Evolutionary conservation across 495 filamentous ascomycete genomes (phyloP).

Genomic region (Hyaloscypha bicolor): DNA sequence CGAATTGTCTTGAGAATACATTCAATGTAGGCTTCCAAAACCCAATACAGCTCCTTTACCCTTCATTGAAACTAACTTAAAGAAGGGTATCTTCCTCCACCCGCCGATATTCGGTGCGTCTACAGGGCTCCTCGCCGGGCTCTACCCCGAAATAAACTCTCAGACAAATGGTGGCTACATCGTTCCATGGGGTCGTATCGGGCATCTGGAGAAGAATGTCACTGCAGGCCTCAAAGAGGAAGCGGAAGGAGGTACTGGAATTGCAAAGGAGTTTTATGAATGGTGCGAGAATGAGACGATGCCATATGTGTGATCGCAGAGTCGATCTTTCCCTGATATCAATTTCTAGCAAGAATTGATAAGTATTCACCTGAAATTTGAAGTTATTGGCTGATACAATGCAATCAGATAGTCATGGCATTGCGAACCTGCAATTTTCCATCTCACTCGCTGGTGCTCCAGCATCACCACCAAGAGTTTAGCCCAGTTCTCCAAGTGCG

Average conservation of each 20-base stretch:
- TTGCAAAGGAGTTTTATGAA: not conserved
- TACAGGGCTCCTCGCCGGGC: slow-evolving; percentile 44
- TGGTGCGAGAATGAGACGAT: not conserved
- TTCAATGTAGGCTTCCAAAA: not conserved
- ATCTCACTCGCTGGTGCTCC: not conserved
- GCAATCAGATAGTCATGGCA: not conserved
- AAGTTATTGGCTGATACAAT: not conserved
- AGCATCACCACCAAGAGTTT: not conserved
- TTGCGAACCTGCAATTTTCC: not conserved
- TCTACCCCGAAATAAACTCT: slow-evolving; percentile 38
- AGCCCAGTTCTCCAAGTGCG: not conserved
- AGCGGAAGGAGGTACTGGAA: not conserved
- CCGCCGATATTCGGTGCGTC: slow-evolving; percentile 43
- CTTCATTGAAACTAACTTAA: not conserved
- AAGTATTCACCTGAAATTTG: not conserved
- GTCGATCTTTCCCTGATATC: not conserved
- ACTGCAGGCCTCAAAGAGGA: not conserved
- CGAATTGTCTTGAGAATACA: slow-evolving; percentile 1
- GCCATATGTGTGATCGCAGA: slow-evolving; percentile 1
- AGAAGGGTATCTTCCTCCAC: not conserved
- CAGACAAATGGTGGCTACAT: slow-evolving; percentile 30
- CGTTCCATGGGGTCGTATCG: not conserved
- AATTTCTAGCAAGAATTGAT: not conserved
- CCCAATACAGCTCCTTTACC: not conserved
- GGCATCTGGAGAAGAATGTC: not conserved